Evolutionary conservation across 768 basidiomycete species (phyloP).

Genomic region (Basidioascus undulatus): DNA sequence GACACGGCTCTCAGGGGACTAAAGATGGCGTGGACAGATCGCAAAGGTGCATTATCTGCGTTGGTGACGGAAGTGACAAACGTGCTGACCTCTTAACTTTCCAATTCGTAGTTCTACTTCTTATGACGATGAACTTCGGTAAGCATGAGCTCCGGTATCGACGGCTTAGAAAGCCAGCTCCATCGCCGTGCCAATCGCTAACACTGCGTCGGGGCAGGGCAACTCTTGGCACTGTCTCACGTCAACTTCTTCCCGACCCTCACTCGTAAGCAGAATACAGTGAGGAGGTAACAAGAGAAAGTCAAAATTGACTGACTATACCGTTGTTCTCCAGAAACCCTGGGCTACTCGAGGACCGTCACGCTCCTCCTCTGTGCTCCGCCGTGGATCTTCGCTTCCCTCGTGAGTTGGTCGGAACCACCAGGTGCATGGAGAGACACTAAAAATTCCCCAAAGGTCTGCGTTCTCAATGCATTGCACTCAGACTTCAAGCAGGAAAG

Average conservation of each 20-base stretch:
- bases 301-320: no score
- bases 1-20: conserved; percentile 1
- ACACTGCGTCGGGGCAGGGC: conserved; percentile 4
- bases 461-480: no score
- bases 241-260: conserved; percentile 7
- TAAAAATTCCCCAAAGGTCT: no score
- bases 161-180: conserved; percentile 4
- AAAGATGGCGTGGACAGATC: conserved; percentile 5
- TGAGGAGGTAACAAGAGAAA: no score
- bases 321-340: conserved; percentile 11
- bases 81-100: not conserved
- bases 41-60: no score
- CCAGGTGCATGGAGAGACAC: no score
- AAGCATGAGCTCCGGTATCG: no score
- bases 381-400: conserved; percentile 13
- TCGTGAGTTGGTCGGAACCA: no score
- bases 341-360: conserved; percentile 14
- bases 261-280: no score
- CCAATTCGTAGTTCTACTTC: conserved; percentile 1
- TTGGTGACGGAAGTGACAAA: no score
- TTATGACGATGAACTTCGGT: no score
- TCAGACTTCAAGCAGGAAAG: no score
- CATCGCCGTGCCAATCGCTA: conserved; percentile 5
- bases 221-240: not conserved
- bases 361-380: conserved; percentile 17